These are phyloP conservation scores for Aethionema arabicum DNA, from an alignment of 345 rosid genomes.

Conservation along the genomic window DNA sequence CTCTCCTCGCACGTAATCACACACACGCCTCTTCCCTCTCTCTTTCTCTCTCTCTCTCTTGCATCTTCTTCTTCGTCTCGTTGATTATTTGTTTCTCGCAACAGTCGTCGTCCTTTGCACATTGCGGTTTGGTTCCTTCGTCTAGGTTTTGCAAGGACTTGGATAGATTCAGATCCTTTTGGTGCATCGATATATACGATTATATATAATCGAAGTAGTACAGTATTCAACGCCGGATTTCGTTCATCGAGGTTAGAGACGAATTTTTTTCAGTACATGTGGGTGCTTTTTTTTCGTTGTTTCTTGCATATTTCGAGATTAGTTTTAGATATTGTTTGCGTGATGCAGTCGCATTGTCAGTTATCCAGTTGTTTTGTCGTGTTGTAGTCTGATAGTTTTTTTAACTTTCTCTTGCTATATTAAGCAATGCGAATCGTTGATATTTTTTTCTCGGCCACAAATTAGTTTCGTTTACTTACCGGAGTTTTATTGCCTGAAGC, in stretches of 20 bases:
- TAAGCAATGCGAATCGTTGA: slow-evolving; percentile 12
- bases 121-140: slow-evolving; percentile 30
- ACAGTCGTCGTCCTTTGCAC: slow-evolving; percentile 14
- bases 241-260: slow-evolving; percentile 21
- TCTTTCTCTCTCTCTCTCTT: slow-evolving; percentile 27
- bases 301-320: slow-evolving; percentile 15
- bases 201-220: neutral
- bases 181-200: neutral
- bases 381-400: slow-evolving; percentile 5
- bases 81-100: slow-evolving; percentile 9
- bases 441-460: slow-evolving; percentile 23
- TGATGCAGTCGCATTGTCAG: slow-evolving; percentile 21
- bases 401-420: slow-evolving; percentile 6
- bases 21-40: slow-evolving; percentile 26
- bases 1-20: slow-evolving; percentile 9
- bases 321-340: slow-evolving; percentile 18
- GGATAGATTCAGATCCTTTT: neutral
- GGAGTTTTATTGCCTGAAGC: slow-evolving; percentile 4
- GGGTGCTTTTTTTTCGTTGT: neutral
- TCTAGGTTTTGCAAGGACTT: slow-evolving; percentile 24
- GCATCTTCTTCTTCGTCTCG: slow-evolving; percentile 18
- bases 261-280: slow-evolving; percentile 9
- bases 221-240: slow-evolving; percentile 17
- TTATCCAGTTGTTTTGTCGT: slow-evolving; percentile 22
- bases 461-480: neutral